phyloP scores from a whole-genome alignment of 176 grass and related monocot species.

The Elymus sibiricus region DNA sequence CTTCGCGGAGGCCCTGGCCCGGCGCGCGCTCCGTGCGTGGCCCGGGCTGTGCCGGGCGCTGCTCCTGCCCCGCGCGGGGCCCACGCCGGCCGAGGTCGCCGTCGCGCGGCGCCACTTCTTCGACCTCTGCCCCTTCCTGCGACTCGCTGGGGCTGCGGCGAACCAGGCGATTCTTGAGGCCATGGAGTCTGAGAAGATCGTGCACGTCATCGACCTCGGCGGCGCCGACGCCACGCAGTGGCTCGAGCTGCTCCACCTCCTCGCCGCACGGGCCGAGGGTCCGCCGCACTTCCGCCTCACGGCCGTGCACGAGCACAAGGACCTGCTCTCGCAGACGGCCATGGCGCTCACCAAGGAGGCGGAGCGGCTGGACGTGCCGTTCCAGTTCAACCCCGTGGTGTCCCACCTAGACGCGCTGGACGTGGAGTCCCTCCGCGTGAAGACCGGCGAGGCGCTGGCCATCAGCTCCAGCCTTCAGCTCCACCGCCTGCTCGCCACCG shows the following conservation, averaged over 20 bases:
- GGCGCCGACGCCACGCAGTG: slow-evolving; percentile 69
- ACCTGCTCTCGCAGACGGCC: slow-evolving; percentile 53
- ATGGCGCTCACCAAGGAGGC: slow-evolving; percentile 70
- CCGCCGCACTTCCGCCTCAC: slow-evolving; percentile 90
- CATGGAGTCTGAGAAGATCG: slow-evolving; percentile 86
- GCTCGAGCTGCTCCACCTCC: slow-evolving; percentile 75
- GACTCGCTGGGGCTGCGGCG: slow-evolving; percentile 49
- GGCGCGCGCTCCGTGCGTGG: slow-evolving; percentile 62
- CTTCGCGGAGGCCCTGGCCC: slow-evolving; percentile 70
- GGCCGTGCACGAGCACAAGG: slow-evolving; percentile 50
- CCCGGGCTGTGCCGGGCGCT: slow-evolving; percentile 68
- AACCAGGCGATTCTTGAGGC: slow-evolving; percentile 84
- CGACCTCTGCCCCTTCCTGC: slow-evolving; percentile 90
- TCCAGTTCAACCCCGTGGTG: slow-evolving; percentile 83
- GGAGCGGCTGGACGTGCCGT: slow-evolving; percentile 81
- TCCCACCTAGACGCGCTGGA: slow-evolving; percentile 53
- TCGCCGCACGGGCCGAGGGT: slow-evolving; percentile 58
- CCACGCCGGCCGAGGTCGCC: slow-evolving; percentile 26
- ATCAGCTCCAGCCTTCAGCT: slow-evolving; percentile 71
- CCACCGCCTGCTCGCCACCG: slow-evolving; percentile 54
- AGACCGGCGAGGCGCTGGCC: slow-evolving; percentile 88
- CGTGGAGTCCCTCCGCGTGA: slow-evolving; percentile 68
- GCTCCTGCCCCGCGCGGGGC: slow-evolving; percentile 13
- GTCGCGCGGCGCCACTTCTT: slow-evolving; percentile 60
- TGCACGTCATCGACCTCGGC: slow-evolving; percentile 83